These are phyloP conservation scores for Capsicum pubescens DNA, from an alignment of 257 asterid species.

Conservation along the genomic window DNA sequence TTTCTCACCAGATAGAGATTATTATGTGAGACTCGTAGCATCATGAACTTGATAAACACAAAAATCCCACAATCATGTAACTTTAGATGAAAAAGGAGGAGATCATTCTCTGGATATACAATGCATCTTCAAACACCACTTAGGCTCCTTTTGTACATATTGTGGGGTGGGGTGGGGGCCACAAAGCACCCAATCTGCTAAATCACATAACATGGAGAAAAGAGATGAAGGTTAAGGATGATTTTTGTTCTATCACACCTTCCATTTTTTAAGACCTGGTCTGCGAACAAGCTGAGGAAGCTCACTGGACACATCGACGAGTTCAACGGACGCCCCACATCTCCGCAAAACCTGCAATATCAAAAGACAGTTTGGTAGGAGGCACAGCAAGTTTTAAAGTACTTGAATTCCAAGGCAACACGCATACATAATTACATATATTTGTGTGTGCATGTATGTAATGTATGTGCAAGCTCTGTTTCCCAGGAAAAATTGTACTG, in stretches of 20 bases:
- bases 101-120: neutral
- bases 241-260: conserved; percentile 43
- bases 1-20: neutral
- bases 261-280: conserved; percentile 94
- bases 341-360: conserved; percentile 71
- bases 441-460: neutral
- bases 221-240: conserved; percentile 20
- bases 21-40: conserved; percentile 1
- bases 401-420: neutral
- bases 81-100: conserved; percentile 4
- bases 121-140: neutral
- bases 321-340: conserved; percentile 81
- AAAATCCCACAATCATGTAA: neutral
- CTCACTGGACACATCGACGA: conserved; percentile 80
- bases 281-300: conserved; percentile 91
- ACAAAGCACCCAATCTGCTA: neutral
- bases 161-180: neutral
- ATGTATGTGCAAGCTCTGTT: neutral
- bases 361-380: conserved; percentile 1
- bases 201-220: neutral
- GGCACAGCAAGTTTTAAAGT: neutral
- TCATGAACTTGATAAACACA: neutral
- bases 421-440: neutral
- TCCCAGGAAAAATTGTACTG: conserved; percentile 4
- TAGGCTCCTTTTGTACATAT: neutral